Evolutionary conservation across 805 yeast species (phyloP), one percentile per base, ranked within the genome.

Genomic region (Hanseniaspora guilliermondii): DNA sequence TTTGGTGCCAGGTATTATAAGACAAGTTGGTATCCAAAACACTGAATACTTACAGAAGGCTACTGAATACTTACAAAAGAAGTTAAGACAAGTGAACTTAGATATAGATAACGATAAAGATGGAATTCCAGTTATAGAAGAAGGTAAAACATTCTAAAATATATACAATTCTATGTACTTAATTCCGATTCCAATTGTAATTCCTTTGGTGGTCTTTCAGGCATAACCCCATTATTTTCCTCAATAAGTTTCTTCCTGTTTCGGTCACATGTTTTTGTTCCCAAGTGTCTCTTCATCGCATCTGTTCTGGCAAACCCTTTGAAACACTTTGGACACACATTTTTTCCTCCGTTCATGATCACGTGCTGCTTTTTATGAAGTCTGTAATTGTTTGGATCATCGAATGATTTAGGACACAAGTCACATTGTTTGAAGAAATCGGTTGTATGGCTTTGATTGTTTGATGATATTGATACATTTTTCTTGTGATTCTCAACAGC

Each of bases 1-100:
- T 66, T 80, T 93, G 75, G 79, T 91, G 64, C 97, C 97, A 66
- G 84, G 81, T 73, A 87, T 91, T 73, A 80, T 91, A 69, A 89
- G 95, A 65, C 96, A 89, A 78, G 78, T 70, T 57, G 76, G 70
- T 60, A 74, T 70, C 56, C 78, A 74, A 58, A 78, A 73, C 39
- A 40, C 47, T 12, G 44, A 36, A 4, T 32, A 44, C 57, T 82
- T 73, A 61, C 82, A 77, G 59, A 85, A 78, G 65, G 84, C 80
- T 61, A 80, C 82, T 62, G 87, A 87, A 60, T 85, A 80, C 49
- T 58, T 65, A 55, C 61, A 60, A 57, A 65, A 64, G 33, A 52
- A 39, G 33, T 35, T 52, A 16, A 39, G 38, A 36, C 24, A 25
- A 17, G 32, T 47, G 22, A 19, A 22, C 19, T 14, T 49, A 12